These are phyloP conservation scores for Cladosporium sp. DNA, from an alignment of 2,329 filamentous ascomycete species.

Conservation along the genomic window DNA sequence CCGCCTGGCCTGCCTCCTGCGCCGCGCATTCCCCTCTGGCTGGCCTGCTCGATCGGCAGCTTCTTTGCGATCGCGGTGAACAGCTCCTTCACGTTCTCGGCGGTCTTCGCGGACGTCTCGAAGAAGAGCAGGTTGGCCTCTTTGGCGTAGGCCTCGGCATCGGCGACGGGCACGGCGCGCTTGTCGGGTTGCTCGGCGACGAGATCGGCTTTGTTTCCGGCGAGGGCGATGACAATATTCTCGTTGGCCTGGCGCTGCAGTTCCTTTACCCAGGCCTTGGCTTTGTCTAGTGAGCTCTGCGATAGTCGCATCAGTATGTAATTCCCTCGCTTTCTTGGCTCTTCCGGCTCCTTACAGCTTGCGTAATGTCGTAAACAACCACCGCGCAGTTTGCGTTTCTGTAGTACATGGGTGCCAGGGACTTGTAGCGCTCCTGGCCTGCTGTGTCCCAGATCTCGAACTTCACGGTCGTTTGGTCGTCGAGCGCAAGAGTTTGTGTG, in stretches of 20 bases:
- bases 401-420: conserved; percentile 98
- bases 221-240: conserved; percentile 97
- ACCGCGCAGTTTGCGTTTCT: conserved; percentile 98
- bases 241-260: conserved; percentile 98
- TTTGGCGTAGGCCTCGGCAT: conserved; percentile 90
- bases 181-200: conserved; percentile 93
- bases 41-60: conserved; percentile 89
- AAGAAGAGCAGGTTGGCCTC: conserved; percentile 96
- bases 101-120: conserved; percentile 95
- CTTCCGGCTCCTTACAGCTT: conserved; percentile 67
- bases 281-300: conserved; percentile 94
- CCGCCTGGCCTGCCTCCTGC: conserved; percentile 54
- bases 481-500: conserved; percentile 96
- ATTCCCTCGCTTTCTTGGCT: background rate
- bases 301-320: conserved; percentile 17
- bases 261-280: conserved; percentile 98
- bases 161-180: conserved; percentile 79
- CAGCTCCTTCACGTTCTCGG: conserved; percentile 89
- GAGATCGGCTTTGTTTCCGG: conserved; percentile 95
- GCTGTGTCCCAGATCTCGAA: conserved; percentile 99
- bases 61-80: conserved; percentile 99
- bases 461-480: conserved; percentile 97
- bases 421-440: conserved; percentile 98
- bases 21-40: conserved; percentile 68
- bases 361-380: conserved; percentile 98